Evolutionary conservation across 2,329 filamentous ascomycete species (phyloP), one percentile per base, ranked within the genome.

Genomic region (Pseudocercospora crystallina): DNA sequence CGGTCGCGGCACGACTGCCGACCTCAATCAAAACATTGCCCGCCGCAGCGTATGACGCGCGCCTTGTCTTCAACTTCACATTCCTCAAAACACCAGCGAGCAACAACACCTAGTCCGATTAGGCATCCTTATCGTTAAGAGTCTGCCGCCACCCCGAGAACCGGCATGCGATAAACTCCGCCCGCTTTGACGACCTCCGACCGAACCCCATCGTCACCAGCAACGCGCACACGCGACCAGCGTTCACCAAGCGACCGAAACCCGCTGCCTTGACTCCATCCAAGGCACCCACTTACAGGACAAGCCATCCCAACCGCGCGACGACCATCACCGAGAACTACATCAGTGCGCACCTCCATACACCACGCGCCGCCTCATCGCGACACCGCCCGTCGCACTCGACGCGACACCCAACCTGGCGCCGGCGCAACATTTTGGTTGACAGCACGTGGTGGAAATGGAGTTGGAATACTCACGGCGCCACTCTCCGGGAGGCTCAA

Each of bases 401-500:
- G 14, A 36, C 15, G 17, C 41, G 30, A 7, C 2, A 20, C 38
- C 15, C 39, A 33, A 17, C 33, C 47, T 38, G 47, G 32, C 47
- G 39, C 40, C 11, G 32, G 13, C 46, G 38, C 46, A 35, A 26
- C 4, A 26, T 26, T 35, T 39, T 37, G 51, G 37, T 43, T 50
- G 37, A 44, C 30, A 30, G 31, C 42, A 26, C 4, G 20, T 26
- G 20, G 20, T 26, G 43, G 45, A 36, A 45, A 77, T 77, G 75
- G 75, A 76, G 65, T 73, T 76, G 60, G 72, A 73, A 54, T 77
- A 74, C 62, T 78, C 76, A 46, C 75, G 75, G 46, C 73, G 73
- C 60, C 74, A 76, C 61, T 74, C 76, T 52, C 65, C 66, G 13
- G 87, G 88, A 68, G 89, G 89, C 65, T 92, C 89, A 52, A 79